These are phyloP conservation scores for Lathyrus aphaca DNA, from an alignment of 306 rosid genomes.

Conservation along the genomic window DNA sequence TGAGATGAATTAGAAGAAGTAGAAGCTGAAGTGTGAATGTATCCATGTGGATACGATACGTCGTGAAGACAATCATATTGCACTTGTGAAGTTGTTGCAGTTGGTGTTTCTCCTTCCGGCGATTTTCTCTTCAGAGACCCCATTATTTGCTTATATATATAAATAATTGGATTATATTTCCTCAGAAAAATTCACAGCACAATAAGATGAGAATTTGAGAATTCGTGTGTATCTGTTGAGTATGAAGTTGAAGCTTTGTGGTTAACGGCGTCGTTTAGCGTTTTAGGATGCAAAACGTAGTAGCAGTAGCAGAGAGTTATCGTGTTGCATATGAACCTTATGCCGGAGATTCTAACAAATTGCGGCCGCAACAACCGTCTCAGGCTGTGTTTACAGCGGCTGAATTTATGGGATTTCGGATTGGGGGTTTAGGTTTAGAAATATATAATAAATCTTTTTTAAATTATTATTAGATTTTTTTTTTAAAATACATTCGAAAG, in stretches of 20 bases:
- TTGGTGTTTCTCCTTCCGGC: slow-evolving; percentile 33
- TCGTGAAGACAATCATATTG: slow-evolving; percentile 66
- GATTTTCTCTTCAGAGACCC: slow-evolving; percentile 61
- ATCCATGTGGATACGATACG: slow-evolving; percentile 80
- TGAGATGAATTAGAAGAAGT: not conserved
- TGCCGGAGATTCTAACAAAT: too few relatives aligned
- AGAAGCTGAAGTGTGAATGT: slow-evolving; percentile 36
- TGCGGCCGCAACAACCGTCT: too few relatives aligned
- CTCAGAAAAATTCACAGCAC: not conserved
- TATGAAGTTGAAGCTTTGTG: not conserved
- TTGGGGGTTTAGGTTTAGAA: too few relatives aligned
- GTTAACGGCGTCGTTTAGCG: not conserved
- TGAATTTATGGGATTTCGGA: too few relatives aligned
- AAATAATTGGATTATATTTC: not conserved
- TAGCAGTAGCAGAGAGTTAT: too few relatives aligned
- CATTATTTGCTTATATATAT: slow-evolving; percentile 11
- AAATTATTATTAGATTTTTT: too few relatives aligned
- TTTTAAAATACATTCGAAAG: too few relatives aligned
- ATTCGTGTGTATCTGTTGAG: not conserved
- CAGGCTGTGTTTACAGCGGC: too few relatives aligned
- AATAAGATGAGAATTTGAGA: not conserved
- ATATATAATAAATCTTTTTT: too few relatives aligned
- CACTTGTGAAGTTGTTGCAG: slow-evolving; percentile 15
- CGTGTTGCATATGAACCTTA: too few relatives aligned
- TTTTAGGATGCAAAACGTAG: too few relatives aligned